These are phyloP conservation scores for Tulasnella sp. DNA, from an alignment of 768 basidiomycete species.

Conservation along the genomic window DNA sequence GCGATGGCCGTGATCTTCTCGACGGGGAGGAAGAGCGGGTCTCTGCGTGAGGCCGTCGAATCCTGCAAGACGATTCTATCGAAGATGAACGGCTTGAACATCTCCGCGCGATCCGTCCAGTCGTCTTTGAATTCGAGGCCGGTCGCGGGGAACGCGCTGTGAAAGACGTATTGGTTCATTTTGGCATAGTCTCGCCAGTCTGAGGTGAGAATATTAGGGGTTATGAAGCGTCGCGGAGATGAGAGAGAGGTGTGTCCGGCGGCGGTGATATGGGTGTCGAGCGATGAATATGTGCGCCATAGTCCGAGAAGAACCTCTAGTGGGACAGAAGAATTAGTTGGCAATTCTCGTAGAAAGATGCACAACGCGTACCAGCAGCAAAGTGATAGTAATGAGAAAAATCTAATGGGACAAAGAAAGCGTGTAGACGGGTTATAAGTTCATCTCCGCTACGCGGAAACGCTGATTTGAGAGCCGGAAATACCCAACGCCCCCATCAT, in stretches of 20 bases:
- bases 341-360: no score
- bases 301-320: slow-evolving; percentile 42
- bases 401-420: no score
- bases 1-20: background rate
- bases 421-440: slow-evolving; percentile 20
- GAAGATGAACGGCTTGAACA: slow-evolving; percentile 61
- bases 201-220: slow-evolving; percentile 47
- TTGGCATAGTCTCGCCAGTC: slow-evolving; percentile 32
- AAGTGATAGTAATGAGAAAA: slow-evolving; percentile 90
- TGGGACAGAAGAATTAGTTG: background rate
- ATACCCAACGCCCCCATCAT: no score
- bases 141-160: slow-evolving; percentile 63
- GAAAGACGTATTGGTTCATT: slow-evolving; percentile 57
- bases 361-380: slow-evolving; percentile 39
- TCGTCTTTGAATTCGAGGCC: slow-evolving; percentile 61
- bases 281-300: slow-evolving; percentile 62
- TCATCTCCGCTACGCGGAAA: no score
- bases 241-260: slow-evolving; percentile 42
- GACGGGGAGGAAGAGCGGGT: background rate
- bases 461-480: no score
- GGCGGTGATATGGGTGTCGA: slow-evolving; percentile 33
- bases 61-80: slow-evolving; percentile 72
- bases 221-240: slow-evolving; percentile 59
- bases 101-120: slow-evolving; percentile 61
- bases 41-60: slow-evolving; percentile 44